Percentiles rank a stretch among this genome's conserved stretches.
Conservation (phyloP, 768 basidiomycete genomes). For the Boletus eberwhitei region DNA sequence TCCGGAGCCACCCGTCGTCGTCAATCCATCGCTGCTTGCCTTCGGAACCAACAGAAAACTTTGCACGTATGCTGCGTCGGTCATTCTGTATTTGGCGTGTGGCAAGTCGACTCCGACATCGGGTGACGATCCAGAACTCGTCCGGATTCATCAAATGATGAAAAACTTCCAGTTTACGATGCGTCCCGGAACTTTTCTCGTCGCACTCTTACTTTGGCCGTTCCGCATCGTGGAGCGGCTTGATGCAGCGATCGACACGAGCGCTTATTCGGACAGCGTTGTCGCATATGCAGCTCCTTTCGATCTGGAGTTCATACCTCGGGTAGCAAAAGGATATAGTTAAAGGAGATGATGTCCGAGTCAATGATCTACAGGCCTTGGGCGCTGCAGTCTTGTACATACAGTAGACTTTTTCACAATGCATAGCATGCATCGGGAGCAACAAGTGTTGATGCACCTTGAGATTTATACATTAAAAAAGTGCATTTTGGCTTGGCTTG, state of each 20-base stretch:
- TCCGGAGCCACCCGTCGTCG: constrained; percentile 38
- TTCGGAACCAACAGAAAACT: neutral
- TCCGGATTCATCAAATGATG: constrained; percentile 13
- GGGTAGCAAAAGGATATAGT: constrained; percentile 21
- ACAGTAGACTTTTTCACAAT: too few relatives aligned
- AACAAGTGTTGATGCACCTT: too few relatives aligned
- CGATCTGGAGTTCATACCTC: constrained; percentile 49
- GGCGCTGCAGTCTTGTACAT: neutral
- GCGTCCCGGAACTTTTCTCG: constrained; percentile 33
- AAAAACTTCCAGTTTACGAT: constrained; percentile 25
- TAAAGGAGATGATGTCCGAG: constrained; percentile 12
- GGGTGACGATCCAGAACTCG: constrained; percentile 20
- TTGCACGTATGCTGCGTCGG: constrained; percentile 24
- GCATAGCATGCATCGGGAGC: too few relatives aligned
- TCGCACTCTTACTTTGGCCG: constrained; percentile 59
- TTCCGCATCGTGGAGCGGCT: constrained; percentile 52
- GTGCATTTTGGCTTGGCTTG: too few relatives aligned
- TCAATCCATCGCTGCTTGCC: constrained; percentile 45
- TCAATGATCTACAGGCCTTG: neutral
- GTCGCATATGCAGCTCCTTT: constrained; percentile 59
- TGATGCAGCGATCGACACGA: constrained; percentile 48
- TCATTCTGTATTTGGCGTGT: constrained; percentile 23
- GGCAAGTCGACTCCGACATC: constrained; percentile 26
- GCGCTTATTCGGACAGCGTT: constrained; percentile 52
- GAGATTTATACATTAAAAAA: too few relatives aligned